Evolutionary conservation across 1,284 basidiomycete genomes (phyloP).

Genomic region (Sphagnurus paluster): DNA sequence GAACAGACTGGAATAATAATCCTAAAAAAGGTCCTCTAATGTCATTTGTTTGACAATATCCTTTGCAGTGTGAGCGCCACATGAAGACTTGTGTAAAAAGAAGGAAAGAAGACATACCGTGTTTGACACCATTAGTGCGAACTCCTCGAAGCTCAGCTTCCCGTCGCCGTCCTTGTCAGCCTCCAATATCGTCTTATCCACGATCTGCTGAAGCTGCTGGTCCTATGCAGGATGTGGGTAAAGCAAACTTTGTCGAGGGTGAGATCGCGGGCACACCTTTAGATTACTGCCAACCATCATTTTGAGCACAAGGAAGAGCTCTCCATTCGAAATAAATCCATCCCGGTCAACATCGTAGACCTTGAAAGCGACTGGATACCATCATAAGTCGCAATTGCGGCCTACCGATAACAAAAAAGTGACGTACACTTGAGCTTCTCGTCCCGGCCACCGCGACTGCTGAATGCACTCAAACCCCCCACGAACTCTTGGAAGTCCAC

Average conservation of each 20-base stretch:
- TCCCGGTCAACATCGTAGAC: constrained; percentile 99
- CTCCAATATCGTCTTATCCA: constrained; percentile 99
- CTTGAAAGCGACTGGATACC: constrained; percentile 86
- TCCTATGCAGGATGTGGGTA: constrained; percentile 61
- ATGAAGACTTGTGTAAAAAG: background rate
- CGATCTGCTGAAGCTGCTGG: constrained; percentile 98
- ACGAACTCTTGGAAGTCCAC: constrained; percentile 99
- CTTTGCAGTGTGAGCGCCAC: constrained; percentile 32
- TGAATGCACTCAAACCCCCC: constrained; percentile 95
- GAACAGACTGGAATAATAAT: background rate
- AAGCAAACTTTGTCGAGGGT: too few species aligned
- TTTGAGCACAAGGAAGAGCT: constrained; percentile 97
- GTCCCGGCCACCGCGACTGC: constrained; percentile 92
- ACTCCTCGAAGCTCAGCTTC: constrained; percentile 96
- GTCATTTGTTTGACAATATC: constrained; percentile 99
- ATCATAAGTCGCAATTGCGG: constrained; percentile 1
- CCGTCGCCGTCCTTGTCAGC: constrained; percentile 98
- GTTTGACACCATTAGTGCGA: constrained; percentile 94
- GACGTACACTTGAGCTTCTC: constrained; percentile 93
- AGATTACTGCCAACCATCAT: constrained; percentile 99
- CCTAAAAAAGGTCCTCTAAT: constrained; percentile 86
- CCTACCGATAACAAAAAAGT: constrained; percentile 2
- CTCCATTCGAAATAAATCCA: constrained; percentile 97
- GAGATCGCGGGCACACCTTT: constrained; percentile 75
- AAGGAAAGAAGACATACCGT: constrained; percentile 57